phyloP scores from a whole-genome alignment of 345 rosid genomes.

The Salix suchowensis region DNA sequence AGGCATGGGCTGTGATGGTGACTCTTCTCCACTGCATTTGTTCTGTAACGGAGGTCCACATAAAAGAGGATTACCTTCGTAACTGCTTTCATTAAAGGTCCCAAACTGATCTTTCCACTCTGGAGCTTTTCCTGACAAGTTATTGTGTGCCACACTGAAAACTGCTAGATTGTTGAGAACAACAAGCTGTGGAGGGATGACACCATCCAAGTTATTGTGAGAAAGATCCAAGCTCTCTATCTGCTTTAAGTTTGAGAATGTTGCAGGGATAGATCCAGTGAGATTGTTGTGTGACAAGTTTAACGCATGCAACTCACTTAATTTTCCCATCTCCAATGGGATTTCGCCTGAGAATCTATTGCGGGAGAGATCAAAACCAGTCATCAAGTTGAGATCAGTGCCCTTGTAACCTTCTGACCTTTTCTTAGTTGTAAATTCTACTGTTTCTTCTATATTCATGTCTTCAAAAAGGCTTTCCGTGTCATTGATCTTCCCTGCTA shows the following conservation, averaged over 20 bases:
- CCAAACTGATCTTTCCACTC: conserved; percentile 12
- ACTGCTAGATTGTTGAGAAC: conserved; percentile 3
- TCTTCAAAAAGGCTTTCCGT: accelerated
- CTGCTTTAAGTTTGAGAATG: conserved; percentile 17
- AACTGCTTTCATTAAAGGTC: conserved; percentile 18
- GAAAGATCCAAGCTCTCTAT: conserved; percentile 39
- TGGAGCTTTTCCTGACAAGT: conserved; percentile 22
- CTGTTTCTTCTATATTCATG: not conserved
- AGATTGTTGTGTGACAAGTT: conserved; percentile 38
- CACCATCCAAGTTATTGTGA: conserved; percentile 18
- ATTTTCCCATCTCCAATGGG: not conserved
- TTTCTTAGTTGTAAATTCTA: not conserved
- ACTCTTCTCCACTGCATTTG: not conserved
- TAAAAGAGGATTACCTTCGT: conserved; percentile 22
- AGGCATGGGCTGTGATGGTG: not conserved
- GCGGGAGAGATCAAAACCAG: conserved; percentile 6
- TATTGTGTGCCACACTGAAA: conserved; percentile 30
- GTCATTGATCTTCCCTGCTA: too few relatives aligned
- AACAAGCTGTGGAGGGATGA: conserved; percentile 20
- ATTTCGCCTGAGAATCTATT: not conserved
- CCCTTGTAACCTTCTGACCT: not conserved
- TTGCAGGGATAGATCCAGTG: conserved; percentile 13
- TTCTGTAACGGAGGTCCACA: conserved; percentile 22
- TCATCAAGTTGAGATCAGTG: not conserved
- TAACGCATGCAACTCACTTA: not conserved